Evolutionary conservation across 2,329 filamentous ascomycete genomes (phyloP), one percentile per base, ranked within the genome.

Genomic region (Talaromyces sp.): DNA sequence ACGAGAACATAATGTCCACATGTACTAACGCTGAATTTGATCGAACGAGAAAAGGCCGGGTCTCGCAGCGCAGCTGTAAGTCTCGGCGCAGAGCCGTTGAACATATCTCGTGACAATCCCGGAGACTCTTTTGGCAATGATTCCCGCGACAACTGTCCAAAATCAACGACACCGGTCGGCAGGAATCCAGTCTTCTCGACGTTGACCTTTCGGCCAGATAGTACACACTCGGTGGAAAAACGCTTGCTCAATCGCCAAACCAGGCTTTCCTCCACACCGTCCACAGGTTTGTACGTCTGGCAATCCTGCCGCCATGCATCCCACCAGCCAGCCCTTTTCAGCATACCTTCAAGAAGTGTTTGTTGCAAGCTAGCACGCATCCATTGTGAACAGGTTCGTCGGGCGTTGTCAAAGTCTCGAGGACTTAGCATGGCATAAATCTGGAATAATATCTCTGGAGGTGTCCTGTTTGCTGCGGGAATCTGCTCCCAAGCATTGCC

Each of bases 1-100:
- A 86, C 82, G 58, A 89, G 78, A 3, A 89, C 69, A 69, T 86
- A 89, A 47, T 79, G 81, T 2, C 85, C 84, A 72, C 87, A 90
- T 29, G 80, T 78, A 71, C 87, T 89, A 47, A 82, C 79, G 2
- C 80, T 83, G 68, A 86, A 87, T 15, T 77, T 74, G 5, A 82
- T 74, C 1, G 71, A 70, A 6, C 56, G 63, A 7, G 64, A 58
- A 7, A 49, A 56, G 8, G 67, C 64, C 2, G 60, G 58, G 19
- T 68, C 69, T 60, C 66, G 68, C 15, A 69, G 66, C 22, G 75
- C 73, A 36, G 76, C 73, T 3, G 73, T 72, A 49, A 64, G 31
- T 58, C 59, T 60, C 19, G 67, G 64, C 40, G 63, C 64, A n/a
- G 64, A 54, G 8, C 34, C 49, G 36, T 27, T 68, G 13, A 63